Base-by-base conservation (phyloP, 148 eudicot genomes). In the Bassia scoparia region DNA sequence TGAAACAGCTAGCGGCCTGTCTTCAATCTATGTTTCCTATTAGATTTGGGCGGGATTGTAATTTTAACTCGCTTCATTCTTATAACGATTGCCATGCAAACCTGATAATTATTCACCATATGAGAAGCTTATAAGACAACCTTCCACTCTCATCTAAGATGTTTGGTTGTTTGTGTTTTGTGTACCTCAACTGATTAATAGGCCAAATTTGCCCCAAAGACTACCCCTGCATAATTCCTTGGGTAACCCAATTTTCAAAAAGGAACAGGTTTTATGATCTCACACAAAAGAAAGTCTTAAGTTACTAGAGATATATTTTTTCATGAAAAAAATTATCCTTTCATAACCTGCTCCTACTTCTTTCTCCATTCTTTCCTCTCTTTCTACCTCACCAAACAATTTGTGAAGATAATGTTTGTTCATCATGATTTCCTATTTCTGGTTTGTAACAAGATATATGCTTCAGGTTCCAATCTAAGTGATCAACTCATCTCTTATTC, bases 51-150 rank as follows among this genome's bases (percentile, higher is more conserved):
- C 54, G 70, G 0, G 55, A 67, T 5, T 43, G 48, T 0, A n/a
- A 7, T 67, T 7, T 21, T 18, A 2, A 7, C 24, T 30, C n/a
- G 67, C 46, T 7, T 15, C 44, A 0, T 41, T 34, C 20, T 7
- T 63, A 3, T 6, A 63, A 63, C 26, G 2, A 61, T 61, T n/a
- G 65, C 65, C 38, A 1, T 35, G 7, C 2, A 21, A 7, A 2
- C 7, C 8, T 1, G 15, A 0, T 16, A 5, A 2, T 2, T 1
- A 0, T 13, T 8, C 2, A 38, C 65, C n/a, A 0, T 35, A 31
- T 61, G 65, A 61, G 65, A 61, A 61, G 14, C 13, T 61, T 38
- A 41, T 9, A 5, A 0, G 1, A 12, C n/a, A 31, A 21, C 38
- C 65, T 27, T 6, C 5, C 7, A 13, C 4, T 16, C 15, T 15